Evolutionary conservation across 2,329 filamentous ascomycete genomes (phyloP), one percentile per base, ranked within the genome.

Genomic region (Apiospora malaysiana): DNA sequence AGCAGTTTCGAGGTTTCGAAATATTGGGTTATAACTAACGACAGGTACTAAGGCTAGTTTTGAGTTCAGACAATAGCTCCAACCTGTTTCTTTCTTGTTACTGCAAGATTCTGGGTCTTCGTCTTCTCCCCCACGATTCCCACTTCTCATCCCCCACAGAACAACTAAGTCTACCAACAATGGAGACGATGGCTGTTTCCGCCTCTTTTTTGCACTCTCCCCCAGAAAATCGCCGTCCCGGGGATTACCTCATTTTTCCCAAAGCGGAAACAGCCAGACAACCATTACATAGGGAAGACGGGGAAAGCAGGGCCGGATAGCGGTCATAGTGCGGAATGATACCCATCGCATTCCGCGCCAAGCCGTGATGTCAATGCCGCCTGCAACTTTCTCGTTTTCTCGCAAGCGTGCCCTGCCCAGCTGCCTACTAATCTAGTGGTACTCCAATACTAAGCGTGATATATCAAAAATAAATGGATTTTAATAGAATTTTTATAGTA

Each of bases 61-160:
- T 12, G 8, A 23, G 21, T 23, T 49, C 42, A 45, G 42, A 23
- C 21, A n/a, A 23, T 10, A 0, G 6, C 47, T 25, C 16, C 27
- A 18, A 51, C 23, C 23, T 21, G 12, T 37, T 59, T 32, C 6
- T 37, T 59, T 32, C 6, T 32, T 59, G 40, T 32, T 40, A 56
- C 14, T 32, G 32, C 4, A 32, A 12, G n/a, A 14, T 3, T 40
- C 56, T 27, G 56, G 18, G 56, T 63, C 7, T 18, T 63, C 2
- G 6, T 32, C 6, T 32, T 47, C 45, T 63, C n/a, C 56, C 56
- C 56, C 56, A 63, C 32, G 56, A 40, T 63, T 63, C 27, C 56
- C 27, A 37, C 51, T n/a, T 59, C 27, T 59, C 27, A n/a, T n/a
- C 56, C 56, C 56, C 56, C 56, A 63, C 21, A 63, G 56, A 40